Base-by-base conservation (phyloP, 352 stramenopile species). In the Phytophthora niederhauseri region DNA sequence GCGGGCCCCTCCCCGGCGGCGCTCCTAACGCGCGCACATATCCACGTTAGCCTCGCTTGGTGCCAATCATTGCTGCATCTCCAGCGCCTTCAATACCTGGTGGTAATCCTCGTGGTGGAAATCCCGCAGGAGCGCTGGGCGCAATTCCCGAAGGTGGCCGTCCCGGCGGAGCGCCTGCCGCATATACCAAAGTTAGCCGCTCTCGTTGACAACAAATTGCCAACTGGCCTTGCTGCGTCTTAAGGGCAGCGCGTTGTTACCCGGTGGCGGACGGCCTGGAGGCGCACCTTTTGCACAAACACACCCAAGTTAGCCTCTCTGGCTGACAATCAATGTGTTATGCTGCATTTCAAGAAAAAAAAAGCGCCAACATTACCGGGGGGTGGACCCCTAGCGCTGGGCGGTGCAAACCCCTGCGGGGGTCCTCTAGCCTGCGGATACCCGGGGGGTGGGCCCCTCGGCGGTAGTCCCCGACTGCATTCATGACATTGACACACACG, bases 391-490 rank as follows among this genome's bases (percentile, higher is more conserved):
- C 73, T n/a, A n/a, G n/a, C n/a, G n/a, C n/a, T n/a, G n/a, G n/a
- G n/a, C n/a, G n/a, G n/a, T n/a, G n/a, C n/a, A n/a, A n/a, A n/a
- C n/a, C n/a, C n/a, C n/a, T n/a, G 85, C 2, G 81, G 80, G 24
- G 81, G 81, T 3, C 81, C 82, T 48, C 82, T 71, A 49, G 80
- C 76, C 57, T 89, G 82, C 11, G 84, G 84, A 34, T 89, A 91
- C n/a, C n/a, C n/a, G n/a, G n/a, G n/a, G n/a, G n/a, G 76, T 6
- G 74, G 78, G 4, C 78, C 81, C 17, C 76, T 74, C 3, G 78
- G 76, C 8, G 75, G 72, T 31, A 52, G 71, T 1, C 68, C 65
- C 50, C 77, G 64, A 66, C 61, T 72, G 51, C 36, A 62, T 48
- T 43, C 19, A 36, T 30, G 63, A 30, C 36, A 58, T 8, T 8